These are phyloP conservation scores for Bjerkandera adusta DNA, from an alignment of 1,284 basidiomycete species.

Conservation along the genomic window DNA sequence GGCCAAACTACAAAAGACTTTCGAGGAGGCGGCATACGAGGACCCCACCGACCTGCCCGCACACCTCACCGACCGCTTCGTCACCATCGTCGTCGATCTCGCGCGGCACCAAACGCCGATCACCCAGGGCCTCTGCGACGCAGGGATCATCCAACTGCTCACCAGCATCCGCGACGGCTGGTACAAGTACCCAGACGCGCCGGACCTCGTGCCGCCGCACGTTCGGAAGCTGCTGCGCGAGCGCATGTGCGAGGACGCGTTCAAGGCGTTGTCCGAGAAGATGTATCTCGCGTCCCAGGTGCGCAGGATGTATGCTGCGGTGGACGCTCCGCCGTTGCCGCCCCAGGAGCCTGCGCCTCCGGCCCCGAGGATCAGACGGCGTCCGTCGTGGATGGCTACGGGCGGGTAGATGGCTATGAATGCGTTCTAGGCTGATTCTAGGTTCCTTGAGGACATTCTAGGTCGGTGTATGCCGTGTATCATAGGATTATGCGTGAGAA, in stretches of 20 bases:
- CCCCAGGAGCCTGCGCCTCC: background rate
- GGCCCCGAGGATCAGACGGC: conserved; percentile 1
- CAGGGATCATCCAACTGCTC: conserved; percentile 5
- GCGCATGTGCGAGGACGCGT: conserved; percentile 5
- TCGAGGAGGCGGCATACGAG: conserved; percentile 3
- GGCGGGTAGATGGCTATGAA: conserved; percentile 1
- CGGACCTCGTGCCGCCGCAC: conserved; percentile 1
- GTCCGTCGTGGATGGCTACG: conserved; percentile 11
- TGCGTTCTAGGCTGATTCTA: background rate
- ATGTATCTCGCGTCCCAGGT: conserved; percentile 8
- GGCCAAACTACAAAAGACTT: background rate
- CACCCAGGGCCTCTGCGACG: conserved; percentile 5
- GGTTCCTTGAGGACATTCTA: background rate
- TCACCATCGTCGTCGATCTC: background rate
- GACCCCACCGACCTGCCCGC: conserved; percentile 1
- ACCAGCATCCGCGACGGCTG: conserved; percentile 6
- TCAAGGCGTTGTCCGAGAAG: conserved; percentile 4
- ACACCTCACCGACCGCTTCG: conserved; percentile 8
- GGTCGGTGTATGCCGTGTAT: background rate
- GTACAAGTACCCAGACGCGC: conserved; percentile 5
- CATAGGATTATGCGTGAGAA: no score
- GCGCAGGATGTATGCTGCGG: no score
- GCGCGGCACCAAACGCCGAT: conserved; percentile 5
- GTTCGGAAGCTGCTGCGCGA: conserved; percentile 5
- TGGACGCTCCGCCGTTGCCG: background rate